Conservation (phyloP, 305 asterid species). For the Solanum hybrid region DNA sequence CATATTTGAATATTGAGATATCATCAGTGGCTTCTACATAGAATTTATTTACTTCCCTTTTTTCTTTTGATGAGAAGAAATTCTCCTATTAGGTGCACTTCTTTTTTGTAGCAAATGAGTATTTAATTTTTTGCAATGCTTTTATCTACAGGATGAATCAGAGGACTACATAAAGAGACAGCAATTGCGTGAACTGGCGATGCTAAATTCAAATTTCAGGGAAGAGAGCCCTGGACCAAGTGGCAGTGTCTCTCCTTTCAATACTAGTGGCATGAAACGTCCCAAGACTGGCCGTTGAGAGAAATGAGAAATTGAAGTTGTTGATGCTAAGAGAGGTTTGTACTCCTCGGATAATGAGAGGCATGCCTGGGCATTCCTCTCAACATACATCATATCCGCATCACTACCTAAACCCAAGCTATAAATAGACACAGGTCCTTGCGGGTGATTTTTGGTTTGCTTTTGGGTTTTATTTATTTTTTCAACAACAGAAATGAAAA, state of each 20-base stretch:
- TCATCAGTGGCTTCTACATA: neutral
- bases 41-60: neutral
- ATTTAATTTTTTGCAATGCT: neutral
- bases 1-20: neutral
- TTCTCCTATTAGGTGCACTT: neutral
- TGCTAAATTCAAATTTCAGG: slow-evolving; percentile 69
- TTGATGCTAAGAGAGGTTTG: slow-evolving; percentile 9
- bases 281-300: slow-evolving; percentile 78
- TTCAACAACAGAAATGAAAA: slow-evolving; percentile 8
- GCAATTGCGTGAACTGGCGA: slow-evolving; percentile 88
- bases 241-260: slow-evolving; percentile 90
- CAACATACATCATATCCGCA: slow-evolving; percentile 10
- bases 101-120: neutral
- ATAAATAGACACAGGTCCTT: slow-evolving; percentile 17
- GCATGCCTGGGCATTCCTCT: slow-evolving; percentile 1
- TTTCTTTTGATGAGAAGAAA: neutral
- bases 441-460: slow-evolving; percentile 21
- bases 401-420: slow-evolving; percentile 14
- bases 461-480: slow-evolving; percentile 22
- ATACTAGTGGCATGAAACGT: slow-evolving; percentile 89
- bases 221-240: slow-evolving; percentile 95
- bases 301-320: neutral
- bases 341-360: slow-evolving; percentile 14
- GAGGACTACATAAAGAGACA: slow-evolving; percentile 88
- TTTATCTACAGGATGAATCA: slow-evolving; percentile 68